These are phyloP conservation scores for Kodamaea anthophila DNA, from an alignment of 1,139 yeast genomes.

Conservation along the genomic window DNA sequence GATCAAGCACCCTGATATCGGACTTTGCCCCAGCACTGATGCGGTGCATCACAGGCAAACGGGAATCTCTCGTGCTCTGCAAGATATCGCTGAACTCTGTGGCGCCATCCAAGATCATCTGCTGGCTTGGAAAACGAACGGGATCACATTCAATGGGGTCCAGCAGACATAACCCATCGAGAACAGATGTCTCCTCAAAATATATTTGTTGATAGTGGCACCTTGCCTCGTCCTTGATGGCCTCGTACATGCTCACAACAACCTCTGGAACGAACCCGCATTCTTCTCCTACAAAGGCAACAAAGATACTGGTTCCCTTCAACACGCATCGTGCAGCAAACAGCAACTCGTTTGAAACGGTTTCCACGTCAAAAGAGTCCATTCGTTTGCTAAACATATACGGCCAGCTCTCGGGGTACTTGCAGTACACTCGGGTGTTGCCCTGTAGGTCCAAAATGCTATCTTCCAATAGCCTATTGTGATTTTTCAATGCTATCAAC, in stretches of 20 bases:
- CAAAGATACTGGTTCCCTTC: conserved; percentile 15
- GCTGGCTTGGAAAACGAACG: conserved; percentile 7
- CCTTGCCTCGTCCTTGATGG: background rate
- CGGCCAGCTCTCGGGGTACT: conserved; percentile 2
- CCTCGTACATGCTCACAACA: no score
- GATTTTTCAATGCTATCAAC: conserved; percentile 18
- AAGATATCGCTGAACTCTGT: conserved; percentile 6
- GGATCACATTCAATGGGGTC: conserved; percentile 2
- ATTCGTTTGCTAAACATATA: conserved; percentile 19
- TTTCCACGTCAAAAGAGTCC: conserved; percentile 5
- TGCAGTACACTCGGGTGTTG: conserved; percentile 26
- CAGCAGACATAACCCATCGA: conserved; percentile 6
- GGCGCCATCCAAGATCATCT: conserved; percentile 8
- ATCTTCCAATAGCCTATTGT: conserved; percentile 42
- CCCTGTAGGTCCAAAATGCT: conserved; percentile 46
- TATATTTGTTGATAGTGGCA: conserved; percentile 10
- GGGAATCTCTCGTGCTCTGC: conserved; percentile 1
- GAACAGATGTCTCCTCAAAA: conserved; percentile 1
- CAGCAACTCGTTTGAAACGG: conserved; percentile 18
- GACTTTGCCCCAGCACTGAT: conserved; percentile 10
- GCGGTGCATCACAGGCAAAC: conserved; percentile 6
- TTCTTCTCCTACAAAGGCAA: conserved; percentile 13
- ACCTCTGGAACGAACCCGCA: conserved; percentile 10
- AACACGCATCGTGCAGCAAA: conserved; percentile 15
- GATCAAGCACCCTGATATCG: conserved; percentile 13